Evolutionary conservation across 768 basidiomycete genomes (phyloP).

Genomic region (Trametes cingulata): DNA sequence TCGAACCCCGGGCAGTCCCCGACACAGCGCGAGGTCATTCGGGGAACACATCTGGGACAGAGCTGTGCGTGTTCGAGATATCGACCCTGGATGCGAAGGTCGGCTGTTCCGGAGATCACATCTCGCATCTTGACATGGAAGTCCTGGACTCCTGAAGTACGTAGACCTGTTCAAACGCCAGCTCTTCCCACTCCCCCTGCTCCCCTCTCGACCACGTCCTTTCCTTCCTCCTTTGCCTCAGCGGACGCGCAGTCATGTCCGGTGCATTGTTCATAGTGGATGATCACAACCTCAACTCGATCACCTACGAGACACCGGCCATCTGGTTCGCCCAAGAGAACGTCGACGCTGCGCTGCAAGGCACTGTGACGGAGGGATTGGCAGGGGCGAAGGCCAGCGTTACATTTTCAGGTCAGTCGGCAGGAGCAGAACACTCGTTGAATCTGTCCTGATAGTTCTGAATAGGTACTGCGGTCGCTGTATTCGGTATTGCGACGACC

Average conservation of each 20-base stretch:
- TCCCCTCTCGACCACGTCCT: neutral
- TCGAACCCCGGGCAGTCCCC: no score
- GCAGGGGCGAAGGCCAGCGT: slow-evolving; percentile 12
- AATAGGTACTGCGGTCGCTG: slow-evolving; percentile 9
- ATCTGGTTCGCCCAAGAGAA: neutral
- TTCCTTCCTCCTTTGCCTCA: neutral
- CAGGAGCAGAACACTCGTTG: fast-evolving
- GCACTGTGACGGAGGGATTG: slow-evolving; percentile 4
- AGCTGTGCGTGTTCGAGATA: neutral
- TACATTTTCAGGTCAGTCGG: slow-evolving; percentile 3
- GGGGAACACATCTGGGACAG: no score
- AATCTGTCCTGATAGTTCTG: neutral
- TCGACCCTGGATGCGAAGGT: neutral
- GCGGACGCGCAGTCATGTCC: neutral
- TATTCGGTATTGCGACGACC: slow-evolving; percentile 8
- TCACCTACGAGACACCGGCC: slow-evolving; percentile 5
- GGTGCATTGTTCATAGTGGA: slow-evolving; percentile 4
- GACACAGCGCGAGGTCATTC: no score
- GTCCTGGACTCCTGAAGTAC: neutral
- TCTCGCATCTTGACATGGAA: neutral
- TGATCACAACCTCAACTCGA: slow-evolving; percentile 9
- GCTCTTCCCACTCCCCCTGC: neutral
- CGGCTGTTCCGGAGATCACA: slow-evolving; percentile 2
- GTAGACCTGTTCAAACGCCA: neutral
- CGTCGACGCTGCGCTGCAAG: neutral